A percentile compares a stretch with the other conserved stretches of the same genome.
Conservation (phyloP, 768 basidiomycete genomes). For the Auricularia auricula-judae region DNA sequence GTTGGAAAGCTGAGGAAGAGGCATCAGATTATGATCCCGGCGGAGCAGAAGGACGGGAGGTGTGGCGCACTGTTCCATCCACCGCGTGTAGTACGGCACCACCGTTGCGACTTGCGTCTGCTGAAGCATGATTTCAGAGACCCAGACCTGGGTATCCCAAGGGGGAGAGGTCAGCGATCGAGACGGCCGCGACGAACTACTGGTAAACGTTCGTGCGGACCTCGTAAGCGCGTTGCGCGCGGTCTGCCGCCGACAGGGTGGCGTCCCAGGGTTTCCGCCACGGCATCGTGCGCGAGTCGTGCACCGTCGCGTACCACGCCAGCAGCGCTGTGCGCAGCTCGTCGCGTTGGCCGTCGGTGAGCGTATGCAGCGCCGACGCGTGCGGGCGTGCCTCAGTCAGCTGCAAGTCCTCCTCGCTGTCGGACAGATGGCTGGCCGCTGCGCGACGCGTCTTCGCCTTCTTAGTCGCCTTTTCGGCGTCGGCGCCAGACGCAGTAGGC, state of each 20-base stretch:
- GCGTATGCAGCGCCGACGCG: neutral
- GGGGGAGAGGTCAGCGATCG: no score
- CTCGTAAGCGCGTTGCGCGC: slow-evolving; percentile 85
- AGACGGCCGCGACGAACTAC: neutral
- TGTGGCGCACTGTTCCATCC: slow-evolving; percentile 63
- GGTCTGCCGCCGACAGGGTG: slow-evolving; percentile 41
- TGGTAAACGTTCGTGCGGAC: slow-evolving; percentile 28
- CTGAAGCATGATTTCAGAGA: slow-evolving; percentile 92
- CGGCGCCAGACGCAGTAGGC: neutral
- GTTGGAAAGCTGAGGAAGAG: slow-evolving; percentile 58
- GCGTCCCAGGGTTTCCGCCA: slow-evolving; percentile 71
- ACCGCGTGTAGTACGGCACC: slow-evolving; percentile 85
- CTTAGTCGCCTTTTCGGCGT: neutral
- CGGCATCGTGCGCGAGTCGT: slow-evolving; percentile 71
- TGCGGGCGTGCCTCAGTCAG: neutral
- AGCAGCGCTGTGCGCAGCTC: slow-evolving; percentile 39
- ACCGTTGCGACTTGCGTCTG: slow-evolving; percentile 91
- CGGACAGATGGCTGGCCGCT: neutral
- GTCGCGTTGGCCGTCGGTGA: neutral
- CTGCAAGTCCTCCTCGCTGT: neutral
- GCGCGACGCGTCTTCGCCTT: neutral
- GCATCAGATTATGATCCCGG: neutral
- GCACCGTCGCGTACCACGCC: slow-evolving; percentile 62
- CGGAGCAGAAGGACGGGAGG: neutral
- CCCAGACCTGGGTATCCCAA: slow-evolving; percentile 50